Evolutionary conservation across 75 land plant species (phyloP), one percentile per base, ranked within the genome.

Genomic region (Chamaecyparis obtusa): DNA sequence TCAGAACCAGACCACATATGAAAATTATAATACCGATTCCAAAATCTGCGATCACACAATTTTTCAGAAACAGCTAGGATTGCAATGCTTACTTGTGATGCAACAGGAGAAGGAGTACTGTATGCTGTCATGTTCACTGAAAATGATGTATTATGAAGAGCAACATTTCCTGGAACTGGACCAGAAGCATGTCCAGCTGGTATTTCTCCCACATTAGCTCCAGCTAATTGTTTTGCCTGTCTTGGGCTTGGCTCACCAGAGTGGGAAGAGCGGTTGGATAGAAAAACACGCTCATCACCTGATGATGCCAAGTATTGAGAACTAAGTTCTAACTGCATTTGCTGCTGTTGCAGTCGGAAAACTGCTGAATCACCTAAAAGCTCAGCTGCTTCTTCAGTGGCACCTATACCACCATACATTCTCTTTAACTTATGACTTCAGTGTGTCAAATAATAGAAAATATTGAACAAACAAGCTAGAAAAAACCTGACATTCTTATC

Each of bases 331-430:
- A 85, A 84, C 36, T 90, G 90, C 49, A 88, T n/a, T 32, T 91
- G 91, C 64, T 94, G 96, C 83, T 93, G 91, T 87, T 96, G 96
- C 37, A 96, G 88, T 71, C 92, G 94, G 55, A 87, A 85, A 86
- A 90, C 92, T 85, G 95, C 96, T 60, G 90, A 85, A 77, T 96
- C 99, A 75, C 93, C 91, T 90, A 92, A 96, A 56, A 93, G 87
- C 51, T 77, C 88, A 90, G 92, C 90, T 85, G 99, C 97, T 57
- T 94, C 99, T 86, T 98, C 97, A 85, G 95, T 99, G 79, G 94
- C 95, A 91, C 99, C 99, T 97, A 89, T 64, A 64, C 4, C 36
- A 55, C 7, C 32, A 80, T 39, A 85, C 35, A 74, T 69, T 14
- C 21, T 57, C 78, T 15, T 67, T 44, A 27, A 85, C 11, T n/a